phyloP scores from a whole-genome alignment of 495 filamentous ascomycete species.

The Penicillium tannophilum region DNA sequence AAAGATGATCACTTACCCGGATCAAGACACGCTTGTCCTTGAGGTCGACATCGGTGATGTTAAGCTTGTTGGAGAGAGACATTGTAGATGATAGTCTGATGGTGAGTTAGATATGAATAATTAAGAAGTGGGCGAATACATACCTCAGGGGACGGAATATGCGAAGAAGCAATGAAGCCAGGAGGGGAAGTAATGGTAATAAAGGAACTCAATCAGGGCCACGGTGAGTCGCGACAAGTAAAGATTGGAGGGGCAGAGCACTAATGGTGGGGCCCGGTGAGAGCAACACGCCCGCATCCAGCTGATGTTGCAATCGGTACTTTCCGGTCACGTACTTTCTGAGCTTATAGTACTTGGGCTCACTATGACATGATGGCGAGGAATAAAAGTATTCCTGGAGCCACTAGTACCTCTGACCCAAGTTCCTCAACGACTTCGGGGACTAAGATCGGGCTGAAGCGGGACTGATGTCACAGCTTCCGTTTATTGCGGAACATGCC shows the following conservation, averaged over 20 bases:
- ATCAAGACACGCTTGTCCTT: conserved; percentile 98
- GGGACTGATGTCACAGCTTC: conserved; percentile 50
- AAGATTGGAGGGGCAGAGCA: conserved; percentile 29
- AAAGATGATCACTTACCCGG: conserved; percentile 62
- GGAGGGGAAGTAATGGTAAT: conserved; percentile 8
- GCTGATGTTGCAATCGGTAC: conserved; percentile 18
- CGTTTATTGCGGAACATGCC: conserved; percentile 38
- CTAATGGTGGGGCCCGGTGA: conserved; percentile 33
- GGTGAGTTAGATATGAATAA: neutral
- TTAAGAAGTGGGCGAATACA: neutral
- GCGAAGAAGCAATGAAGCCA: conserved; percentile 14
- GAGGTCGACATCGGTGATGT: conserved; percentile 92
- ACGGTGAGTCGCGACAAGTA: conserved; percentile 34
- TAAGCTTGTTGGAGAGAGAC: conserved; percentile 98
- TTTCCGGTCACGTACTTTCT: conserved; percentile 15
- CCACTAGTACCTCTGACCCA: conserved; percentile 4
- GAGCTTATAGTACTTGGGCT: conserved; percentile 14
- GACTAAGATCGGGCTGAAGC: conserved; percentile 48
- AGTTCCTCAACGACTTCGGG: conserved; percentile 31
- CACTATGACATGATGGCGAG: neutral
- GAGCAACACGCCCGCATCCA: conserved; percentile 21
- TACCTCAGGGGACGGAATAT: conserved; percentile 18
- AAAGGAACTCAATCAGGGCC: conserved; percentile 28
- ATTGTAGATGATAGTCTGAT: conserved; percentile 54
- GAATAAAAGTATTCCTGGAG: conserved; percentile 10